Evolutionary conservation across 768 basidiomycete genomes (phyloP), one percentile per base, ranked within the genome.

Genomic region (Termitomyces bulborhizus): DNA sequence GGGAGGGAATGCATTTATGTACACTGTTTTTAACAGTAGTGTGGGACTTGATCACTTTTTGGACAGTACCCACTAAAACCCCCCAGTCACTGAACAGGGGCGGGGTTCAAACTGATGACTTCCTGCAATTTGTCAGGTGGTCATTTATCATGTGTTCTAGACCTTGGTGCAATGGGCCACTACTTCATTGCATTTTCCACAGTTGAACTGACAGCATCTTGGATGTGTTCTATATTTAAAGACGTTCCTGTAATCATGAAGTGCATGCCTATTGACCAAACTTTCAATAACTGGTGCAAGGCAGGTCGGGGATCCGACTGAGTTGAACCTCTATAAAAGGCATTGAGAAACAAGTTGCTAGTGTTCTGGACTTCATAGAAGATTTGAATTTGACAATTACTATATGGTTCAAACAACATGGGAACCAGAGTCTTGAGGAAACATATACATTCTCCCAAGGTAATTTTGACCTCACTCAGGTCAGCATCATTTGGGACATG

Each of bases 171-270:
- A n/a, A n/a, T n/a, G n/a, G n/a, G n/a, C n/a, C n/a, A n/a, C n/a
- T n/a, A n/a, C n/a, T n/a, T n/a, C n/a, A n/a, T n/a, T n/a, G n/a
- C n/a, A n/a, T 53, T 53, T 0, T 34, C 53, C 5, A 46, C 9
- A 21, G 26, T 37, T 9, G 53, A 53, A 12, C 36, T 39, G n/a
- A 53, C 16, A 1, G 53, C 53, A n/a, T 27, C 36, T 16, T 1
- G 29, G 1, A 53, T 53, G n/a, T 46, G 43, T 13, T 12, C 16
- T 2, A 53, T 27, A 29, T 53, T 39, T 2, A 53, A 9, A n/a
- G 53, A 53, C 24, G 53, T 53, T 39, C 53, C 53, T 31, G 53
- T 53, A 8, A 43, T 46, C 0, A 53, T 16, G 9, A 36, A 34
- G n/a, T 16, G 44, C 43, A 53, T 46, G 4, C 53, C 44, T 12